Evolutionary conservation across 192 early-diverging fungal genomes (phyloP), one percentile per base, ranked within the genome.

Genomic region (Rhizophagus sp.): DNA sequence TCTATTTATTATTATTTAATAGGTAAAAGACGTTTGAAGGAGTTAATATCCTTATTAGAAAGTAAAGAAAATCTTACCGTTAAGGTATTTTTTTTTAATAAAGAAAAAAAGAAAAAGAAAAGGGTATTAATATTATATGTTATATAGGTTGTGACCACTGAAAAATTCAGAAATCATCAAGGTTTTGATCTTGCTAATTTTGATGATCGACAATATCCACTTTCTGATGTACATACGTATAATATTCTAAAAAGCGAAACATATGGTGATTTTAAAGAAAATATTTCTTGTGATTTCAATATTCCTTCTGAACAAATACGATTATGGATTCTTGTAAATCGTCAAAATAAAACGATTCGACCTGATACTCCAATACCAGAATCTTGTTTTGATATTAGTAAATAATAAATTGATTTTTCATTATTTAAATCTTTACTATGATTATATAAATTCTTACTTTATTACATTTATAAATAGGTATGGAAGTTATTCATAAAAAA

Each of bases 341-440:
- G 98, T 9, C 92, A 97, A 84, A 99, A 99, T 87, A 93, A 93
- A 83, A 98, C 98, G 3, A 82, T 95, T 33, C 90, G 98, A 52
- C 93, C 94, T 12, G 97, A 98, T 80, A 49, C 83, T 25, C 90
- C 93, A 17, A 88, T 94, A 69, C 82, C 86, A 17, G 85, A 87
- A 47, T 47, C 81, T 11, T 88, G 91, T 62, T 75, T 81, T 50
- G 77, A 78, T 17, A 70, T 67, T 2, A 76, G 90, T 93, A 86
- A 76, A 88, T 81, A 50, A 47, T 12, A 5, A 8, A 83, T 19
- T 66, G 30, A 41, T n/a, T 65, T 30, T 67, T 24, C 3, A 67
- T 17, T 19, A 19, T 57, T 25, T 74, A 39, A 13, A 4, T 13
- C 9, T 62, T 61, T 33, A 24, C 27, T 67, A 34, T 34, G 19